Percentiles rank a stretch among this genome's conserved stretches.
These are phyloP conservation scores for Candida orba DNA, from an alignment of 805 yeast genomes.

Conservation along the genomic window DNA sequence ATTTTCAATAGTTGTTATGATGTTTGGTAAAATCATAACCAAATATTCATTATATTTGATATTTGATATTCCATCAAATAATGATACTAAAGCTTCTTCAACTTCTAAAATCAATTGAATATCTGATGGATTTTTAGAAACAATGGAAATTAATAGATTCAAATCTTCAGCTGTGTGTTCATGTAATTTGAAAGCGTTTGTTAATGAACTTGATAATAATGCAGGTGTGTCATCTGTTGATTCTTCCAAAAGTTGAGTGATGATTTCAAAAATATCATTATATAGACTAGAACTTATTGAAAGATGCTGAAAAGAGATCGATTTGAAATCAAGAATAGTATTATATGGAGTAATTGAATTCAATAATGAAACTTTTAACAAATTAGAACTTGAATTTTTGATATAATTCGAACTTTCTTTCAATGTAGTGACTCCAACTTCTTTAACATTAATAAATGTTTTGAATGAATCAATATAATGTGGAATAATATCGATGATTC, in stretches of 20 bases:
- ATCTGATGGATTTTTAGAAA: constrained; percentile 70
- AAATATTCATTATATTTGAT: constrained; percentile 41
- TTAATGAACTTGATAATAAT: constrained; percentile 62
- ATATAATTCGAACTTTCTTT: constrained; percentile 18
- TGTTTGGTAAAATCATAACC: constrained; percentile 44
- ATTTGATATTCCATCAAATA: constrained; percentile 42
- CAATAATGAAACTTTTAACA: constrained; percentile 29
- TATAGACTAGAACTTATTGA: constrained; percentile 20
- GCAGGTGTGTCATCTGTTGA: constrained; percentile 80
- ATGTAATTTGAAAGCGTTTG: constrained; percentile 46
- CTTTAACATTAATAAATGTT: constrained; percentile 24
- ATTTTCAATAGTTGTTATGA: constrained; percentile 32
- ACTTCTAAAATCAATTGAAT: constrained; percentile 61
- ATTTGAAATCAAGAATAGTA: constrained; percentile 26
- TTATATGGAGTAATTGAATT: constrained; percentile 48
- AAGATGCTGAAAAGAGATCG: constrained; percentile 13
- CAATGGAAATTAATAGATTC: constrained; percentile 52
- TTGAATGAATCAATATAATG: constrained; percentile 48
- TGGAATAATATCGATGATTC: constrained; percentile 49
- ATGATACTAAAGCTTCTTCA: constrained; percentile 56
- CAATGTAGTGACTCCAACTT: constrained; percentile 26
- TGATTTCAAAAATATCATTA: constrained; percentile 23
- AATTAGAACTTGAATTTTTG: constrained; percentile 24
- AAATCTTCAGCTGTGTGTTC: constrained; percentile 30
- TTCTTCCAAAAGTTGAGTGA: constrained; percentile 37